Evolutionary conservation across 2,329 filamentous ascomycete genomes (phyloP), one percentile per base, ranked within the genome.

Genomic region (Blumeria graminis): DNA sequence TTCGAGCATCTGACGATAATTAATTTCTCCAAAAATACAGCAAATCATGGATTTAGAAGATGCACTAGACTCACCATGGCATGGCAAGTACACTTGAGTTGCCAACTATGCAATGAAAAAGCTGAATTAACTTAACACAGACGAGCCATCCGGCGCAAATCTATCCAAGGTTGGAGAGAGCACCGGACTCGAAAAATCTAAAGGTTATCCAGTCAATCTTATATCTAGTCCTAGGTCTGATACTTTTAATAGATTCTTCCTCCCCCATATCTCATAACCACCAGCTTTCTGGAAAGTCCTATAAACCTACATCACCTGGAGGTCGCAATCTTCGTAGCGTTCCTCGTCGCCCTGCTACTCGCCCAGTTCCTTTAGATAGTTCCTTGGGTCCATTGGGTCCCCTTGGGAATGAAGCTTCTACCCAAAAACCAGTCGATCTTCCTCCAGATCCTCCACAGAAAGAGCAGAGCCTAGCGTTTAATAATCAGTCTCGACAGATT

Each of bases 371-470:
- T 59, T 82, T 86, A 62, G 78, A 82, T 66, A 77, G 81, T 60
- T 82, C 84, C 57, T 76, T 89, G 50, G 86, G 86, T 1, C 86
- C 86, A 22, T 72, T 93, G 55, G 86, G 86, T 58, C 82, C 81
- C 2, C 69, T 82, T 33, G 77, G 77, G 55, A 75, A 75, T 58
- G 70, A 70, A 65, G 60, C 64, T 61, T 58, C 64, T 57, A 56
- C 63, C 57, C 41, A 65, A 10, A 18, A 18, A 53, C 67, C 60
- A 62, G 54, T 64, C 61, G 75, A 77, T 45, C 74, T 78, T 58
- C 83, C 84, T 57, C 83, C 84, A n/a, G 80, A 71, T 58, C 81
- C 80, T 48, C 81, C 81, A 36, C 74, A 76, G 66, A 84, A 84
- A 69, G 81, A 84, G 68, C 76, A 79, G 65, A 71, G 77, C 61